Base-by-base conservation (phyloP, 306 rosid genomes). In the Cotoneaster glaucophyllus region DNA sequence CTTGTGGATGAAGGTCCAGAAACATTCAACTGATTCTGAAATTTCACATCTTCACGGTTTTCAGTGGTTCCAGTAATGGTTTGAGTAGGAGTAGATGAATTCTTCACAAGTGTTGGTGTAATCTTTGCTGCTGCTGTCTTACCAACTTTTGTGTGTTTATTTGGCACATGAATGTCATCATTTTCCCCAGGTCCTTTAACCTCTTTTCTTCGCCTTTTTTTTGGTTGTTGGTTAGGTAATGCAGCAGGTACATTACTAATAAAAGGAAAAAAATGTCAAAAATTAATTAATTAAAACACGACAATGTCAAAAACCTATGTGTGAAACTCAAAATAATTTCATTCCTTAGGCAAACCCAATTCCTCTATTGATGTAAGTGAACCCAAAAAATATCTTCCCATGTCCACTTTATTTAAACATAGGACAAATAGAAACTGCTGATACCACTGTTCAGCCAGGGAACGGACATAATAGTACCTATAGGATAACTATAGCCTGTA, bases 181-280 rank as follows among this genome's bases (percentile, higher is more conserved):
- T 80, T 88, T 71, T 83, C 91, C 64, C 90, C 86, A 70, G 84
- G 86, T 65, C 87, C 86, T 88, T 90, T 92, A 70, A 72, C 80
- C 69, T 96, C 98, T 86, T 90, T 96, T 85, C 91, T 86, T 84
- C 98, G 89, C 80, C 98, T 92, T 87, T 92, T 92, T 90, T 92
- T 92, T 81, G 91, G 95, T 82, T 90, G 99, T 79, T 89, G 99
- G 63, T 82, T 90, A 74, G 99, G 96, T 65, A 84, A 80, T 77
- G 59, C 91, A 74, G 85, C 69, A 64, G 96, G 83, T 66, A 85
- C 90, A 50, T 82, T 87, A 82, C 92, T 88, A 26, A n/a, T 66
- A 63, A 25, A 70, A 65, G 26, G 73, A 64, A 77, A 26, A 69
- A 82, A 77, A 82, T 64, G 34, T 75, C 74, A 79, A 58, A 24